phyloP scores from a whole-genome alignment of 768 basidiomycete species.

The Hygrocybe coccinea region DNA sequence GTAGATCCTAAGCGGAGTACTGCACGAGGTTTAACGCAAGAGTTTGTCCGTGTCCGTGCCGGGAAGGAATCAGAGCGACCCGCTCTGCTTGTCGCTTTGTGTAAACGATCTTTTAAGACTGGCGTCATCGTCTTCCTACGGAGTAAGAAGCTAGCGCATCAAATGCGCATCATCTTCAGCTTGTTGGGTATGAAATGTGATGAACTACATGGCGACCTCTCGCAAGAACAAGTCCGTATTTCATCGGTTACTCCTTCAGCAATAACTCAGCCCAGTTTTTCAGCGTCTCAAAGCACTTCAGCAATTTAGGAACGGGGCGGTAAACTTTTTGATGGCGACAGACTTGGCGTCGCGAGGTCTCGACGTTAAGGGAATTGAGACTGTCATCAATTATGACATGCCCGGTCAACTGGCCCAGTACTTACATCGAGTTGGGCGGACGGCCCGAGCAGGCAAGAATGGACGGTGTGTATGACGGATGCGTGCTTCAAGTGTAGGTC shows the following conservation, averaged over 20 bases:
- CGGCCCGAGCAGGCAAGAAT: conserved; percentile 88
- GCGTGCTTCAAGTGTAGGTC: background rate
- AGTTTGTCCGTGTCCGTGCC: conserved; percentile 88
- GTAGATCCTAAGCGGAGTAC: conserved; percentile 91
- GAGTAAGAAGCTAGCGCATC: conserved; percentile 96
- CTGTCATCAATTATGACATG: conserved; percentile 99
- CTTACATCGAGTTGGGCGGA: conserved; percentile 94
- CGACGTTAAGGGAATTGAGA: conserved; percentile 96
- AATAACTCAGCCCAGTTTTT: background rate
- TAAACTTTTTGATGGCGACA: conserved; percentile 94
- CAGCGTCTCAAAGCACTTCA: conserved; percentile 85
- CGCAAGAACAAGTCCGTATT: conserved; percentile 81
- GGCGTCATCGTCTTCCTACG: conserved; percentile 90
- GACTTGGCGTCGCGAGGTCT: conserved; percentile 93
- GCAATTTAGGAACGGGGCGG: conserved; percentile 78
- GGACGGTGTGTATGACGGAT: conserved; percentile 62
- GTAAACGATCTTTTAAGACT: conserved; percentile 80
- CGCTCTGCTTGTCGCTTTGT: conserved; percentile 72
- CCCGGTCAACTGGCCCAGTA: conserved; percentile 89
- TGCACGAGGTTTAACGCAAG: conserved; percentile 82
- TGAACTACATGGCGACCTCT: conserved; percentile 92
- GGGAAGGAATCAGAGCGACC: conserved; percentile 74
- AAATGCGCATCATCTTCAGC: conserved; percentile 90
- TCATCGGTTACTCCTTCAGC: background rate
- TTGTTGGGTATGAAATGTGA: conserved; percentile 84